These are phyloP conservation scores for Globisporangium perplexum DNA, from an alignment of 352 stramenopile species.

Conservation along the genomic window DNA sequence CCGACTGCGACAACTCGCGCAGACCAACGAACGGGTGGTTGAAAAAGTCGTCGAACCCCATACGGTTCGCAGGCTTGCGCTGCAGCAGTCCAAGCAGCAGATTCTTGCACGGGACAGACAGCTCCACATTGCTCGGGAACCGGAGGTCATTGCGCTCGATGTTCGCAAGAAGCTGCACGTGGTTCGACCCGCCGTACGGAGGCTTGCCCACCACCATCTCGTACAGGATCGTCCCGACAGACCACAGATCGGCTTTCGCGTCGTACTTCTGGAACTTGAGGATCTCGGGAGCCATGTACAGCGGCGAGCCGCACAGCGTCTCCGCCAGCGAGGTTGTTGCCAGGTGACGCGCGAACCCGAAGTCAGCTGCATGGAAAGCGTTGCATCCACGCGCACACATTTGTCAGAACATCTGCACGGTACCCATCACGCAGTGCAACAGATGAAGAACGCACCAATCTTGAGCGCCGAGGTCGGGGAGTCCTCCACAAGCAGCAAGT, in stretches of 20 bases:
- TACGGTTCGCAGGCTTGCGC: conserved; percentile 77
- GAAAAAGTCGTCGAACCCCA: conserved; percentile 92
- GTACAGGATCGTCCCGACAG: conserved; percentile 93
- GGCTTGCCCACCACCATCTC: conserved; percentile 94
- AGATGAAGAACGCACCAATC: conserved; percentile 35
- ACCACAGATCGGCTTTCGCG: conserved; percentile 96
- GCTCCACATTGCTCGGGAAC: conserved; percentile 74
- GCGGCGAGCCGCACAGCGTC: conserved; percentile 92
- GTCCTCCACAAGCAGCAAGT: conserved; percentile 88
- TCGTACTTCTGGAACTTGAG: conserved; percentile 94
- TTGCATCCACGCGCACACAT: conserved; percentile 6
- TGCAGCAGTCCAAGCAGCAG: conserved; percentile 79
- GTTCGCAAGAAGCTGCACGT: conserved; percentile 92
- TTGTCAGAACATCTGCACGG: conserved; percentile 8
- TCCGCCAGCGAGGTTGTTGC: conserved; percentile 90
- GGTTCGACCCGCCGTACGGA: conserved; percentile 93
- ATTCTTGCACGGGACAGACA: conserved; percentile 80
- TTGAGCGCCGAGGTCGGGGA: conserved; percentile 49
- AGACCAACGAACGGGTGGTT: conserved; percentile 52
- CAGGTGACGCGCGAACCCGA: conserved; percentile 96
- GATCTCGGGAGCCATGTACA: conserved; percentile 99
- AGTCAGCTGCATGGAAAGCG: conserved; percentile 91
- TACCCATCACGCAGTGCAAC: background rate
- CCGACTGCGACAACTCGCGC: conserved; percentile 2
- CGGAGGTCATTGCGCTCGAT: conserved; percentile 89